Conservation (phyloP, 2,329 filamentous ascomycete species). For the Colletotrichum gloeosporioides region DNA sequence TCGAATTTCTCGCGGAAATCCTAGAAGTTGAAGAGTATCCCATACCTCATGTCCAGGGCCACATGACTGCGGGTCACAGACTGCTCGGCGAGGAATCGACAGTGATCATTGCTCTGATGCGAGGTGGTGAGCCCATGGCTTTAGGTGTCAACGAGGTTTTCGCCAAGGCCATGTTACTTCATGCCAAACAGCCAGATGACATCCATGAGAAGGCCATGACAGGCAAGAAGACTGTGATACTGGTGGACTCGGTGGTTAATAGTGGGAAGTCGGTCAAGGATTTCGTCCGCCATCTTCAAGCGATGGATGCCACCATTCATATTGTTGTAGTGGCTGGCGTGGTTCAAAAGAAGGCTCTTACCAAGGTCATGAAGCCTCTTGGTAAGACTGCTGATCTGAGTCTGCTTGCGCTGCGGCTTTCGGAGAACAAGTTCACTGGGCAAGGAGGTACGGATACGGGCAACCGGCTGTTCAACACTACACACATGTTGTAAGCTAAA, state of each 20-base stretch:
- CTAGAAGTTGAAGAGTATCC: constrained; percentile 54
- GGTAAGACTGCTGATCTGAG: constrained; percentile 32
- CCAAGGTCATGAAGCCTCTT: constrained; percentile 21
- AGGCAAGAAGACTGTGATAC: constrained; percentile 44
- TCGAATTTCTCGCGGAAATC: constrained; percentile 47
- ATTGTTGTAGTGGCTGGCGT: constrained; percentile 63
- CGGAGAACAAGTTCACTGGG: constrained; percentile 61
- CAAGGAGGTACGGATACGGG: constrained; percentile 61
- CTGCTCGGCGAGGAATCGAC: constrained; percentile 50
- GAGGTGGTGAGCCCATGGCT: constrained; percentile 67
- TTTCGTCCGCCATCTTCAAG: constrained; percentile 54
- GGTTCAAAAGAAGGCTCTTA: constrained; percentile 46
- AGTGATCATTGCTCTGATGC: constrained; percentile 66
- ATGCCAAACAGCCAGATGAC: constrained; percentile 44
- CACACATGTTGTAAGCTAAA: constrained; percentile 46
- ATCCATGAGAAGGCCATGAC: constrained; percentile 47
- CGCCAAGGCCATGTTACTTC: constrained; percentile 55
- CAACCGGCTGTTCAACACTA: constrained; percentile 65
- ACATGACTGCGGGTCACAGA: constrained; percentile 46
- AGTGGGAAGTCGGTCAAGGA: constrained; percentile 54
- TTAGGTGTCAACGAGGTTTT: constrained; percentile 60
- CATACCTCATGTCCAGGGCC: constrained; percentile 59
- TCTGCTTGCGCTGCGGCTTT: constrained; percentile 59
- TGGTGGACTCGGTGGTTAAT: constrained; percentile 69
- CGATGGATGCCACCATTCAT: constrained; percentile 38